Conservation (phyloP, 1,284 basidiomycete species). For the Puccinia polysora region DNA sequence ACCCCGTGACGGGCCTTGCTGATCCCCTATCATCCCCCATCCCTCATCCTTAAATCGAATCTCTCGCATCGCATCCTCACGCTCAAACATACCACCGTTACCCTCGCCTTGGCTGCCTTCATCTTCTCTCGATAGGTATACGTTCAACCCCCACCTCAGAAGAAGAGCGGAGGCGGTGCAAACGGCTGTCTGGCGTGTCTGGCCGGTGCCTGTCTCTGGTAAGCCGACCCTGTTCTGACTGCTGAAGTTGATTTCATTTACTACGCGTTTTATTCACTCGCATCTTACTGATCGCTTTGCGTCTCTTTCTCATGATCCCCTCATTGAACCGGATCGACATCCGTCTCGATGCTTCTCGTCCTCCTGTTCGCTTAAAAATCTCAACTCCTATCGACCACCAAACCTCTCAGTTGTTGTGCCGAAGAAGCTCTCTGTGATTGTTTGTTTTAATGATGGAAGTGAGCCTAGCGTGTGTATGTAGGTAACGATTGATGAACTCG, state of each 20-base stretch:
- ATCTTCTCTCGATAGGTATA: slow-evolving; percentile 19
- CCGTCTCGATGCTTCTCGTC: neutral
- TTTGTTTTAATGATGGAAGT: slow-evolving; percentile 37
- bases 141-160: slow-evolving; percentile 34
- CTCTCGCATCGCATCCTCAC: neutral
- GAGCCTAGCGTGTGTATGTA: too few relatives aligned
- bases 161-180: slow-evolving; percentile 37
- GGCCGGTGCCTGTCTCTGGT: slow-evolving; percentile 45
- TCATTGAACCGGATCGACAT: too few relatives aligned
- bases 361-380: too few relatives aligned
- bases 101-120: neutral
- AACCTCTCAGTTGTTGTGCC: slow-evolving; percentile 25
- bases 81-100: neutral
- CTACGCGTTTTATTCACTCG: neutral
- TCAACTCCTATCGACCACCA: too few relatives aligned
- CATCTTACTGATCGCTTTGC: neutral
- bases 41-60: neutral
- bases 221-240: slow-evolving; percentile 6
- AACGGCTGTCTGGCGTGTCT: slow-evolving; percentile 45
- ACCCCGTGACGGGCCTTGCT: too few relatives aligned
- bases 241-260: neutral
- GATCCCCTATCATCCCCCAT: neutral
- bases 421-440: slow-evolving; percentile 43
- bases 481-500: too few relatives aligned
- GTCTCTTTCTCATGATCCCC: neutral